Base-by-base conservation (phyloP, 139 green algal genomes). In the Coccomyxa sp. region DNA sequence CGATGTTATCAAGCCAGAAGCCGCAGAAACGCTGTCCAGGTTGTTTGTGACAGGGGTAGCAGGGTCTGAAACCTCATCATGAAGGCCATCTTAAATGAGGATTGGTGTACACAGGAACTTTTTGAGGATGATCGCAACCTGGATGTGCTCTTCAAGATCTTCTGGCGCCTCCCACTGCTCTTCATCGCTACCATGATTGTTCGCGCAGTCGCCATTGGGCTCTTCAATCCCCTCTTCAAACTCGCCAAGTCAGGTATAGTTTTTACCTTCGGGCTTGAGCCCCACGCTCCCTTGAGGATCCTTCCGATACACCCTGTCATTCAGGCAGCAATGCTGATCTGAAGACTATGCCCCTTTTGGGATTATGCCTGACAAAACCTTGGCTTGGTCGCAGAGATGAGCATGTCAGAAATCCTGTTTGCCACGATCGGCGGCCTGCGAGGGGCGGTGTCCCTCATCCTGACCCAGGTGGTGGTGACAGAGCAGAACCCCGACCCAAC, bases 371-470 rank as follows among this genome's bases (percentile, higher is more conserved):
- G 45, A 77, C 23, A n/a, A 10, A 25, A 45, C 27, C 21, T 30
- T 77, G 14, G 71, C 27, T 77, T 31, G 71, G 23, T 77, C 76
- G 16, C 60, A 85, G 17, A 59, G 14, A 77, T 77, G 71, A 77
- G 23, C 71, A 38, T 25, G 71, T 30, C 63, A 59, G 82, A 82
- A 31, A 82, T 84, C n/a, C 12, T 94, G 1, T 96, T 97, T 82
- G 85, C 86, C 17, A 93, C 92, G 0, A 86, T 93, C 76, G 84
- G 87, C 0, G 94, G 93, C 11, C 87, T 98, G 80, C 86, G 95
- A 23, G 95, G 95, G 58, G 89, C 91, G 12, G 83, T 98, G 74
- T 95, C 91, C 25, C 90, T 98, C 63, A 97, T 98, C 80, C 85
- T 97, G 57, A 90, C 77, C 10, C 85, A 88, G 58, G 60, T 83